Base-by-base conservation (phyloP, 2,329 filamentous ascomycete species). In the Aotearoamyces nothofagi region DNA sequence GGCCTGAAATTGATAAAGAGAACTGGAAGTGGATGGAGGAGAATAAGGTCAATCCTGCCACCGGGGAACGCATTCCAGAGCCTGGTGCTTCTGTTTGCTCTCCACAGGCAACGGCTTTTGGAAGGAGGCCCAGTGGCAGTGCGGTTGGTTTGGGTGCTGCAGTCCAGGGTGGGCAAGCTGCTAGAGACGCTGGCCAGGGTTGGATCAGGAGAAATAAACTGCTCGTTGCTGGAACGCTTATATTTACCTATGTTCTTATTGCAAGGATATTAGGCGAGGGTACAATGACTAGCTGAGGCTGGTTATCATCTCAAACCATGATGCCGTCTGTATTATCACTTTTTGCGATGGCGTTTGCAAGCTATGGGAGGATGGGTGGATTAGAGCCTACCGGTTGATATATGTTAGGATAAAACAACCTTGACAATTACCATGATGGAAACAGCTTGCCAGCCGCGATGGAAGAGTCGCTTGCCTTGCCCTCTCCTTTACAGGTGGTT, bases 11-110 rank as follows among this genome's bases (percentile, higher is more conserved):
- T 13, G 84, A 98, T 49, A 61, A 68, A 38, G 81, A 90, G 59
- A 98, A 98, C 50, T 81, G 78, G 74, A 73, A 72, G 45, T 94
- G 82, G 83, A 92, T 98, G 64, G 72, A 72, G 48, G 73, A 83
- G 47, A 72, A 81, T 47, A 71, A 73, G 39, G 73, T 98, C 41
- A 83, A 98, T 52, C 57, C 68, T 5, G 58, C 60, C 7, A 93
- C 82, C 0, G 90, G 90, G 2, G 66, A 67, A 36, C 63, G 68
- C 19, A 58, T 69, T n/a, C 63, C 63, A 3, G 61, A 69, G 30
- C 53, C 58, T 3, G 55, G 54, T 31, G 45, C 43, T 22, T 65
- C 46, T 60, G 57, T 9, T 65, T 66, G 29, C 57, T 81, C 52
- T 45, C 76, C 52, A 32, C 69, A 61, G 55, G 74, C 55, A 55